Evolutionary conservation across 139 green algal genomes (phyloP).

Genomic region (Volvox reticuliferus): DNA sequence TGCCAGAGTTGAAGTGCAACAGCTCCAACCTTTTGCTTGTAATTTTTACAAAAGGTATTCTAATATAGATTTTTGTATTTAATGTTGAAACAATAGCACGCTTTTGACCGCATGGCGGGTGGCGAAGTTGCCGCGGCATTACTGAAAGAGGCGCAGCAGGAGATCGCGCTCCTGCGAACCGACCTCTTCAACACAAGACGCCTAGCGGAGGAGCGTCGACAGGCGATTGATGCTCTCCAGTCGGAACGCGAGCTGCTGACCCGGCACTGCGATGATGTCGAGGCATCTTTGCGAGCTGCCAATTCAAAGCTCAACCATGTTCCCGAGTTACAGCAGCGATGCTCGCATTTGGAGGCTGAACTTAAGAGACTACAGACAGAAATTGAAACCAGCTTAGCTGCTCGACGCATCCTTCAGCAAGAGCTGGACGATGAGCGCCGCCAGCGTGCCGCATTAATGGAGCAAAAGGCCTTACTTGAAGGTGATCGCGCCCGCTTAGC

Average conservation of each 20-base stretch:
- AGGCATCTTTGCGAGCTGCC: background rate
- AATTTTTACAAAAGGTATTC: background rate
- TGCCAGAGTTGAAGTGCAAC: background rate
- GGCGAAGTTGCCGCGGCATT: background rate
- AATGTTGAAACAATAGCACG: background rate
- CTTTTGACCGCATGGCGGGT: background rate
- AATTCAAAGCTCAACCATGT: conserved; percentile 29
- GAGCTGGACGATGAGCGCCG: conserved; percentile 56
- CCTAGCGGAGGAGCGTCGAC: conserved; percentile 58
- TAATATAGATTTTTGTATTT: background rate
- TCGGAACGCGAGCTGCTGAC: background rate
- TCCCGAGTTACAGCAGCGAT: conserved; percentile 43
- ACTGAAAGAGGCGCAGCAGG: conserved; percentile 62
- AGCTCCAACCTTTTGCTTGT: background rate
- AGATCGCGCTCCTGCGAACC: conserved; percentile 56
- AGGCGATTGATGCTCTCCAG: conserved; percentile 28
- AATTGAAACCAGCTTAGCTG: conserved; percentile 26
- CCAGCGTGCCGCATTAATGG: conserved; percentile 43
- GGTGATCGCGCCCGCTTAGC: conserved; percentile 47
- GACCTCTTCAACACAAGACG: conserved; percentile 57
- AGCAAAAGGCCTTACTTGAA: conserved; percentile 57
- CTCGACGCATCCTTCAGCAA: conserved; percentile 42
- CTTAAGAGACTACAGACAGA: conserved; percentile 30
- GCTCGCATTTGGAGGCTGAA: conserved; percentile 1
- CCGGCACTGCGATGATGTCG: background rate